Evolutionary conservation across 352 stramenopile species (phyloP), one percentile per base, ranked within the genome.

Genomic region (Globisporangium ultimum): DNA sequence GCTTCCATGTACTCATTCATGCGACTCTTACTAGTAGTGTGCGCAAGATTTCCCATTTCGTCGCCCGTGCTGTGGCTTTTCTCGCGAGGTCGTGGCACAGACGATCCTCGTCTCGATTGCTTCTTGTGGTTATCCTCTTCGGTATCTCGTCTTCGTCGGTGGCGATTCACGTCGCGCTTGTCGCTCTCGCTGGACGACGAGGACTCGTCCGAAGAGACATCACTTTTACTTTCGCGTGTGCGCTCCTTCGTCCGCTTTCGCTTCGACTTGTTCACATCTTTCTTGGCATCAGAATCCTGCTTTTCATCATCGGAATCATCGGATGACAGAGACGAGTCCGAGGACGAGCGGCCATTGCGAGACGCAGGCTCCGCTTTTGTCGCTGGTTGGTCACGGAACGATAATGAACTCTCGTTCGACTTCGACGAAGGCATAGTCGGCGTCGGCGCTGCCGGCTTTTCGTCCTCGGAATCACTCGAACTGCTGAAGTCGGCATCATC

Each of bases 1-100:
- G 70, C 77, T 47, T 95, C 84, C 86, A 95, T 95, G 65, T 95
- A 95, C 53, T 89, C 76, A 52, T 95, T 95, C 86, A 95, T 95
- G 22, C 86, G 84, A 49, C 76, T 92, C 61, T 87, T 87, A 32
- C 74, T 87, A 13, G 66, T 69, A 10, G 66, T 69, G 12, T 58
- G 64, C 2, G 51, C 48, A 18, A 20, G 18, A 5, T 48, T 53
- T 8, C 38, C 55, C 8, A 45, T 36, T 40, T 72, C 68, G 41
- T 53, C 48, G 46, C 70, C 70, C 20, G 76, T 51, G 48, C 70
- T 80, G 54, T 71, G 68, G 53, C 48, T 72, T 42, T 82, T 84
- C 55, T 80, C 72, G 67, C 65, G 67, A 18, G 20, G 10, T 60
- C 76, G 72, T 8, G 61, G 76, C 0, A 62, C 66, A 32, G 71